Percentiles rank a stretch among this genome's conserved stretches.
Evolutionary conservation across 306 rosid genomes (phyloP).

Genomic region (Cicer arietinum): DNA sequence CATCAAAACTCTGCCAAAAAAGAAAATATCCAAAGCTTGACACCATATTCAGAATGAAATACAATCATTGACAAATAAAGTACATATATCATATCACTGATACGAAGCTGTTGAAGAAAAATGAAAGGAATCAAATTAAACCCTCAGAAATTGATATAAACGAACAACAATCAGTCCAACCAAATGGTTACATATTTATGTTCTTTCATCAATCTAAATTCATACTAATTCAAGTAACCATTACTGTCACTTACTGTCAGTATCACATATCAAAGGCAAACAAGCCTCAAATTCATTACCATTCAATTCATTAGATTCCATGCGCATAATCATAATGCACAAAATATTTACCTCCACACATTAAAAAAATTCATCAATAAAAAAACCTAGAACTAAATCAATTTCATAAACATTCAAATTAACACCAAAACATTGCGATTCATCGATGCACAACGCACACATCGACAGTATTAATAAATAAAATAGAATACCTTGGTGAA

Average conservation of each 20-base stretch:
- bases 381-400: background rate
- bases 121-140: conserved; percentile 12
- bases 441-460: background rate
- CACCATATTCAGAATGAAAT: conserved; percentile 13
- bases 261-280: background rate
- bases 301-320: background rate
- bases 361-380: background rate
- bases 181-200: background rate
- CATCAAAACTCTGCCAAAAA: conserved; percentile 40
- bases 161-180: background rate
- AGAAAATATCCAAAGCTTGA: background rate
- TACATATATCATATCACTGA: background rate
- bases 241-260: background rate
- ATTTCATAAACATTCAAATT: background rate
- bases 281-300: conserved; percentile 2
- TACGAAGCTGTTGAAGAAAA: background rate
- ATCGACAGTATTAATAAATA: background rate
- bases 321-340: background rate
- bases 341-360: background rate
- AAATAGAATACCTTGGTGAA: conserved; percentile 29
- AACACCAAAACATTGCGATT: background rate
- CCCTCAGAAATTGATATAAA: background rate
- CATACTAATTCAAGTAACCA: background rate
- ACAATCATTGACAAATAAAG: conserved; percentile 21
- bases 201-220: background rate